phyloP scores from a whole-genome alignment of 2,329 filamentous ascomycete species.

The Trichoderma semiorbis region DNA sequence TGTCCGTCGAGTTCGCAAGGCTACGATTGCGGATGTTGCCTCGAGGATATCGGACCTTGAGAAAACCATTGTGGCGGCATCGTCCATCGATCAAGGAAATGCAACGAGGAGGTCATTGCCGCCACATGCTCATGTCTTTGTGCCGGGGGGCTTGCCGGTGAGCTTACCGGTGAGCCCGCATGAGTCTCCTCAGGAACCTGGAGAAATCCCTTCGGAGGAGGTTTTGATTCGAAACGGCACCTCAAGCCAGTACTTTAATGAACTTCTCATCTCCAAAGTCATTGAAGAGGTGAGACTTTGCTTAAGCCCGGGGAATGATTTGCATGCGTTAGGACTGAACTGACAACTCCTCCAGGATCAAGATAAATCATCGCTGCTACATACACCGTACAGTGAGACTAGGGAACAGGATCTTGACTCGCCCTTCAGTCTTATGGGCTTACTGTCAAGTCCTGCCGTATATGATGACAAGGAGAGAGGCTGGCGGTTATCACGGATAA shows the following conservation, averaged over 20 bases:
- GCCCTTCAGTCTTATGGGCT: slow-evolving; percentile 33
- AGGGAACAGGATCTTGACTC: slow-evolving; percentile 20
- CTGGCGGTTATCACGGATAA: slow-evolving; percentile 27
- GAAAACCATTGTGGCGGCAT: slow-evolving; percentile 26
- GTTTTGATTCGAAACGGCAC: slow-evolving; percentile 33
- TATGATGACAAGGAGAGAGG: slow-evolving; percentile 19
- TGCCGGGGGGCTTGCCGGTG: neutral
- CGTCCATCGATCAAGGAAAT: slow-evolving; percentile 13
- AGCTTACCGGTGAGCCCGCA: slow-evolving; percentile 12
- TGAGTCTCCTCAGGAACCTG: neutral
- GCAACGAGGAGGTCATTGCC: neutral
- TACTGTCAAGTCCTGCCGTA: slow-evolving; percentile 28
- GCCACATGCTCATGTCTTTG: neutral
- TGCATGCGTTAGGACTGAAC: neutral
- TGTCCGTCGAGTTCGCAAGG: slow-evolving; percentile 28
- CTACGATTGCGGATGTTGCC: slow-evolving; percentile 34
- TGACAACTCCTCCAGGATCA: slow-evolving; percentile 16
- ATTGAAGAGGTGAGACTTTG: slow-evolving; percentile 31
- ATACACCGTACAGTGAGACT: slow-evolving; percentile 14
- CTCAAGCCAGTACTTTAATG: slow-evolving; percentile 37
- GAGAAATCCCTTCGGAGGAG: slow-evolving; percentile 22
- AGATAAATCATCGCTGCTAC: slow-evolving; percentile 15
- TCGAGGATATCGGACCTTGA: slow-evolving; percentile 36
- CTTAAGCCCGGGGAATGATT: neutral
- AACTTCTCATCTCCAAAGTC: slow-evolving; percentile 34